These are phyloP conservation scores for Citrus sinensis DNA, from an alignment of 345 rosid species.

Conservation along the genomic window DVS_A1.0 CM039163.1:49416001-49416500, in stretches of 20 bases:
- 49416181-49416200: neutral
- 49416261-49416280: constrained; percentile 26
- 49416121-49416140: neutral
- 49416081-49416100: constrained; percentile 54
- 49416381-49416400: constrained; percentile 19
- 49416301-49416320: constrained; percentile 30
- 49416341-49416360: constrained; percentile 84
- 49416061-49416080: constrained; percentile 44
- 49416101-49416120: constrained; percentile 56
- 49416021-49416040: no score
- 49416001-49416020: no score
- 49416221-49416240: neutral
- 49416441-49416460: neutral
- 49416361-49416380: constrained; percentile 62
- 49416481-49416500: neutral
- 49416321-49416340: constrained; percentile 72
- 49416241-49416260: constrained; percentile 32
- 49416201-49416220: neutral
- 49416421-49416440: neutral
- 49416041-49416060: neutral
- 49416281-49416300: constrained; percentile 21
- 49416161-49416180: no score
- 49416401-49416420: neutral
- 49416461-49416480: neutral
- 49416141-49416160: neutral